Percentiles rank a stretch among this genome's conserved stretches.
Evolutionary conservation across 1,284 basidiomycete genomes (phyloP).

Genomic region (Cryptococcus depauperatus): DNA sequence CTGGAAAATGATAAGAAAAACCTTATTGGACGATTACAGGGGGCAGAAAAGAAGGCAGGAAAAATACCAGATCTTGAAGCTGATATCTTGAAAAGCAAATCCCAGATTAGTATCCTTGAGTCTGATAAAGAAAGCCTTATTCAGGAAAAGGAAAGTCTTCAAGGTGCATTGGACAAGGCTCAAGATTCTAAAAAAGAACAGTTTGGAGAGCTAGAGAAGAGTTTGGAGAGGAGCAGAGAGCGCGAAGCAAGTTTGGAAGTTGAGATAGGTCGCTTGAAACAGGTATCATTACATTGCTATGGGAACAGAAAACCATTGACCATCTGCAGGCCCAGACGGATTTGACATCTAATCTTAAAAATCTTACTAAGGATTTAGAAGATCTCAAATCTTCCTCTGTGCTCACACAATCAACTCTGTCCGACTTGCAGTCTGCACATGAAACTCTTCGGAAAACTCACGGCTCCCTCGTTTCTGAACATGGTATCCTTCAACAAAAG

Average conservation of each 20-base stretch:
- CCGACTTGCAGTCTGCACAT: slow-evolving; percentile 20
- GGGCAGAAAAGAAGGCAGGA: slow-evolving; percentile 10
- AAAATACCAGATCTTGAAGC: slow-evolving; percentile 13
- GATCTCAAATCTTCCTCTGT: slow-evolving; percentile 9
- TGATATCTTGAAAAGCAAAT: too few relatives aligned
- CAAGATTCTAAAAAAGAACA: slow-evolving; percentile 16
- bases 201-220: slow-evolving; percentile 30
- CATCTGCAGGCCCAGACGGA: slow-evolving; percentile 22
- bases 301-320: neutral
- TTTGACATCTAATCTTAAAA: slow-evolving; percentile 13
- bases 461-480: slow-evolving; percentile 7
- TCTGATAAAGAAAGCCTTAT: slow-evolving; percentile 15
- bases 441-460: slow-evolving; percentile 14
- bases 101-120: too few relatives aligned
- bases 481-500: slow-evolving; percentile 8
- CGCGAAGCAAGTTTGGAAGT: slow-evolving; percentile 40
- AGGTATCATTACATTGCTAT: slow-evolving; percentile 24
- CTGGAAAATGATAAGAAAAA: slow-evolving; percentile 33
- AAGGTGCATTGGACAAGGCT: slow-evolving; percentile 5
- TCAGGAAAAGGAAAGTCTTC: slow-evolving; percentile 11
- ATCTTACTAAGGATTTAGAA: slow-evolving; percentile 16
- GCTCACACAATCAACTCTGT: slow-evolving; percentile 2
- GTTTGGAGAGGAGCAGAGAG: slow-evolving; percentile 35
- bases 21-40: slow-evolving; percentile 14
- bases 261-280: slow-evolving; percentile 38